These are phyloP conservation scores for Thuja plicata DNA, from an alignment of 83 land plant species.

Conservation along the genomic window DNA sequence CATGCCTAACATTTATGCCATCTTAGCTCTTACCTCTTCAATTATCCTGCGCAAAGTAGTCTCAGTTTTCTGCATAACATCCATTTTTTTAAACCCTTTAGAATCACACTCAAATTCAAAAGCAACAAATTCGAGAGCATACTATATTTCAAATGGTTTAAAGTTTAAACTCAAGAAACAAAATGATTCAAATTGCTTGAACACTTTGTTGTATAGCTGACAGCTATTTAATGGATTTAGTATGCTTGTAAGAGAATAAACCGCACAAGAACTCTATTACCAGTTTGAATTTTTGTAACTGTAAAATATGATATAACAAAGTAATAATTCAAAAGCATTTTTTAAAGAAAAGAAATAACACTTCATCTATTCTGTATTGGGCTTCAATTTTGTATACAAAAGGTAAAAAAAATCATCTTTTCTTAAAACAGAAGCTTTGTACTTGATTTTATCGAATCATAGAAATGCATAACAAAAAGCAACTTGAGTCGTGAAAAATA, in stretches of 20 bases:
- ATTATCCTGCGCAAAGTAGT: slow-evolving; percentile 29
- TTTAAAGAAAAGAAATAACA: too few species aligned
- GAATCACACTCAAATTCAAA: background rate
- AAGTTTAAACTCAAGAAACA: background rate
- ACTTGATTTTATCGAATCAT: background rate
- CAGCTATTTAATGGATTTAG: background rate
- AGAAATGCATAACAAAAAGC: background rate
- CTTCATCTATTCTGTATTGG: background rate
- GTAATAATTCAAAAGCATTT: background rate
- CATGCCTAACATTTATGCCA: background rate
- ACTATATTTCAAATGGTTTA: background rate
- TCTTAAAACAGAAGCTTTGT: background rate
- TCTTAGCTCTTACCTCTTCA: slow-evolving; percentile 34
- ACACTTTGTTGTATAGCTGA: background rate
- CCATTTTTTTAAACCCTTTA: background rate
- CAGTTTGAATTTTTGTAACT: background rate
- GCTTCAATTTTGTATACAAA: too few species aligned
- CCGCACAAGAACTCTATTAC: background rate
- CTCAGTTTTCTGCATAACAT: slow-evolving; percentile 32
- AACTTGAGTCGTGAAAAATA: background rate
- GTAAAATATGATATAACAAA: background rate
- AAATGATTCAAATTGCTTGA: background rate
- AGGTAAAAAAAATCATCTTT: background rate
- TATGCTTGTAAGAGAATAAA: background rate
- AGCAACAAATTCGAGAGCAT: background rate